Base-by-base conservation (phyloP, 805 yeast genomes). In the Jamesozyma gamospora region DNA sequence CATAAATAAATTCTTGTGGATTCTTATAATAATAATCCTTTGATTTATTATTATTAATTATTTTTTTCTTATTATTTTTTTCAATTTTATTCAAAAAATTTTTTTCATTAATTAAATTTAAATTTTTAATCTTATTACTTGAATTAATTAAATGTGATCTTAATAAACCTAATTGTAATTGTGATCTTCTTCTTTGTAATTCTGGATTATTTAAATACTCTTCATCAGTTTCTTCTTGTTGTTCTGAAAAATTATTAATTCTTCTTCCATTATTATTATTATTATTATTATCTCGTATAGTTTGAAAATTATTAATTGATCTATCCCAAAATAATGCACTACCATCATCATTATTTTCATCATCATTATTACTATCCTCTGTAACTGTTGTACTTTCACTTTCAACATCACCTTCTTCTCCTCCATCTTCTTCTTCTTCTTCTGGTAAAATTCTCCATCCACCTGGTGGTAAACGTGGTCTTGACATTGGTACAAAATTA, bases 311-410 rank as follows among this genome's bases (percentile, higher is more conserved):
- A 24, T 51, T 51, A n/a, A 52, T 50, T 2, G 63, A 58, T 28
- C 64, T 52, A 39, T 59, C 64, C 64, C 64, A 59, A 40, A 48
- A 59, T 18, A 59, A 41, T 3, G 56, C 63, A 26, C 42, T 43
- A 16, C 40, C 37, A 18, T 25, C 11, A 6, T n/a, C 19, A 14
- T 15, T 14, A 26, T 26, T 7, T 13, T 34, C 37, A 28, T 28
- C 32, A n/a, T 34, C 39, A 25, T 28, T 27, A 12, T 31, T 15
- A 9, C 37, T 42, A 11, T 28, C 27, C 9, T 29, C 39, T 9
- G n/a, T n/a, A n/a, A n/a, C n/a, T n/a, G n/a, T 25, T 28, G 3
- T 41, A 25, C 27, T 25, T 11, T 4, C 9, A 16, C 21, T 34
- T 15, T 24, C 33, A 3, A 26, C 32, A 14, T 40, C 40, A 13